These are phyloP conservation scores for Starmera caribaea DNA, from an alignment of 805 yeast genomes.

Conservation along the genomic window DNA sequence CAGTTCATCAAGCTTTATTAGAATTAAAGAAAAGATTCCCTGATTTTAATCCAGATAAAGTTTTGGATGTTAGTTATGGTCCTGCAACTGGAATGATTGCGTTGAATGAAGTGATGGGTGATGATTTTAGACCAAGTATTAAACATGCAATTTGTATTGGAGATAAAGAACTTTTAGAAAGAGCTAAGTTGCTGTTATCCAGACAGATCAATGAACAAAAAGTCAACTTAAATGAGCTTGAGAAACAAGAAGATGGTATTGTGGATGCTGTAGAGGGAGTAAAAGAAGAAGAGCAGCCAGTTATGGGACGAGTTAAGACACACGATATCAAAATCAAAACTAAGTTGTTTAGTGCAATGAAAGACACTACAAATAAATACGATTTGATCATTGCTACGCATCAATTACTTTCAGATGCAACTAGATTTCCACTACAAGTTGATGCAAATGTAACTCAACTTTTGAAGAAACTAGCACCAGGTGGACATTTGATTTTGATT, in stretches of 20 bases:
- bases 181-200: conserved; percentile 70
- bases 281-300: not conserved
- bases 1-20: conserved; percentile 49
- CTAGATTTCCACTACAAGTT: conserved; percentile 60
- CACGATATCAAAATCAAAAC: conserved; percentile 45
- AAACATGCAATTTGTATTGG: conserved; percentile 74
- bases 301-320: conserved; percentile 46
- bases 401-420: conserved; percentile 53
- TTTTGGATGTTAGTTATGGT: conserved; percentile 79
- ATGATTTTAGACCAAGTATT: conserved; percentile 44
- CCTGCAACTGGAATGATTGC: conserved; percentile 92
- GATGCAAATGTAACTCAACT: conserved; percentile 57
- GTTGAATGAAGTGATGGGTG: conserved; percentile 71
- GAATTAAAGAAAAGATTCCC: conserved; percentile 58
- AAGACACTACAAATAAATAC: conserved; percentile 39
- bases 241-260: conserved; percentile 5
- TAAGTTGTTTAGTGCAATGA: conserved; percentile 41
- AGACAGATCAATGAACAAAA: conserved; percentile 50
- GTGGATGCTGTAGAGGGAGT: conserved; percentile 7
- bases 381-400: conserved; percentile 81
- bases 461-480: conserved; percentile 56
- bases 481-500: conserved; percentile 68
- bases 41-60: conserved; percentile 50
- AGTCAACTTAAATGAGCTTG: conserved; percentile 13
- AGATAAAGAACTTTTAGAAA: conserved; percentile 58